Evolutionary conservation across 305 asterid genomes (phyloP), one percentile per base, ranked within the genome.

Genomic region (Plantago coronopus): DNA sequence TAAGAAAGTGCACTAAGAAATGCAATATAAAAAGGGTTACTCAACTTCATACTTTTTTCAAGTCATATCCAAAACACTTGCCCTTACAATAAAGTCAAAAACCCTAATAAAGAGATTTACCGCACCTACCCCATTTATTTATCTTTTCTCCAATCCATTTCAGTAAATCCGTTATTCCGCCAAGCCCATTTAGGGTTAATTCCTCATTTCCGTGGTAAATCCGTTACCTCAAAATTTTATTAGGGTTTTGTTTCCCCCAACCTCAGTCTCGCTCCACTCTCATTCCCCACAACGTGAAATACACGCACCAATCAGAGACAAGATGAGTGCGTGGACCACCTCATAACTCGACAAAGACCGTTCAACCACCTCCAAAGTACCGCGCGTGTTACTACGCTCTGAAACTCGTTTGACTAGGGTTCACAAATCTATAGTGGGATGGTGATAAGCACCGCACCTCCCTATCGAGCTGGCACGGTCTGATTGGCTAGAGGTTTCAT

Each of bases 391-490:
- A 0, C 0, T 76, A 74, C 80, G 53, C 2, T 0, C 4, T 2
- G 51, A 54, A 66, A 29, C 34, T 65, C 79, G 70, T 47, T 58
- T 73, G 78, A 64, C 84, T 79, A 76, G 84, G 42, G 42, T 34
- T 34, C 14, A 13, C 2, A 34, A 79, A 80, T 67, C 73, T 73
- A 16, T 7, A 56, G 53, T 62, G 27, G 77, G 78, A 67, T 55
- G 57, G 76, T 61, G 78, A 76, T 79, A 55, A 73, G 68, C 73
- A 74, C 66, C 70, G 62, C 80, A 75, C 66, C 61, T 48, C 20
- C 7, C 16, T 31, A 66, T 65, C 29, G 20, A 45, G 74, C 67
- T 79, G 85, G 78, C 82, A 21, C 0, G 3, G 2, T 17, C 67
- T 66, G 57, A 73, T 76, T 79, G 79, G 79, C 0, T 15, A 0